Conservation (phyloP, 2,329 filamentous ascomycete genomes). For the Dactylonectria macrodidyma region DNA sequence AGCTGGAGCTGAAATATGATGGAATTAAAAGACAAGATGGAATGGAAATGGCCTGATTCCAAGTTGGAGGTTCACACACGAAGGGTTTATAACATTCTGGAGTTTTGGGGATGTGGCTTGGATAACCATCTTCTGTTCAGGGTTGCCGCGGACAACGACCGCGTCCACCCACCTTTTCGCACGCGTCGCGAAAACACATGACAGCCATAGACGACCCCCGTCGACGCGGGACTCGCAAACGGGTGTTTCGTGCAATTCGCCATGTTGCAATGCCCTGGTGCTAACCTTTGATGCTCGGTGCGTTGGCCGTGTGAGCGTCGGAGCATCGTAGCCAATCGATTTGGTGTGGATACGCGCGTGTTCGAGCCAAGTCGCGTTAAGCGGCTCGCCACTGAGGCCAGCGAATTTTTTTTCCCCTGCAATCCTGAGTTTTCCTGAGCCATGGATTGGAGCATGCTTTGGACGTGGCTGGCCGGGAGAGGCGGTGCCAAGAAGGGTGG, state of each 20-base stretch:
- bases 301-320: conserved; percentile 27
- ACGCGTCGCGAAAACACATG: conserved; percentile 46
- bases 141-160: conserved; percentile 33
- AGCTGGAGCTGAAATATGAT: background rate
- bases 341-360: conserved; percentile 16
- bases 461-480: conserved; percentile 24
- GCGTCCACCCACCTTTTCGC: conserved; percentile 2
- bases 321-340: conserved; percentile 30
- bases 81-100: conserved; percentile 22
- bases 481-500: background rate
- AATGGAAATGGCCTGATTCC: conserved; percentile 11
- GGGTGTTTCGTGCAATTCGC: conserved; percentile 28
- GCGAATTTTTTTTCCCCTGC: background rate
- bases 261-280: background rate
- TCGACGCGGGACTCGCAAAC: conserved; percentile 21
- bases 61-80: background rate
- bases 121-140: background rate
- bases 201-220: conserved; percentile 23
- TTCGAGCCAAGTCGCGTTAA: conserved; percentile 3
- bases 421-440: too few species aligned
- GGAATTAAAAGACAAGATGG: conserved; percentile 13
- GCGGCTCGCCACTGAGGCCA: conserved; percentile 13
- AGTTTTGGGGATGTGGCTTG: background rate
- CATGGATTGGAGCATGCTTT: background rate
- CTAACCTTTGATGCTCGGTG: conserved; percentile 13